Evolutionary conservation across 148 eudicot species (phyloP).

Genomic region (Cornus suecica): DNA sequence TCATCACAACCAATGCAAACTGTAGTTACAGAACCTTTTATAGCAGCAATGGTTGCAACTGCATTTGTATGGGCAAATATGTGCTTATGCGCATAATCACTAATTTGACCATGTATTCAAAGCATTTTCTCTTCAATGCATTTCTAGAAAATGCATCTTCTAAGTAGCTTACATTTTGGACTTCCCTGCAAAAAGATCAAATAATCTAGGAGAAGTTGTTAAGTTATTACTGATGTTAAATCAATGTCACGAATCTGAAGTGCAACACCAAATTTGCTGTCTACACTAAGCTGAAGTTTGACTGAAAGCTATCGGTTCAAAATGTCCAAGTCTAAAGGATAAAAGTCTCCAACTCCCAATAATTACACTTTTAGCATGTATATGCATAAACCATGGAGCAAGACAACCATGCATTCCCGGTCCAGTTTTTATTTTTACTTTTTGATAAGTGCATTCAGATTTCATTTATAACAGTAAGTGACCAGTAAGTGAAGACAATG

Average conservation of each 20-base stretch:
- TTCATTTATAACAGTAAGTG: neutral
- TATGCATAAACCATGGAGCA: neutral
- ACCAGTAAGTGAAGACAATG: neutral
- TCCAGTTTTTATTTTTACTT: too few species aligned
- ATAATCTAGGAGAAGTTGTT: too few species aligned
- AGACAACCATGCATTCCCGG: neutral
- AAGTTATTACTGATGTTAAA: neutral
- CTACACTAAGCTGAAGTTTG: neutral
- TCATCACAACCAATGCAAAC: neutral
- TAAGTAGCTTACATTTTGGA: neutral
- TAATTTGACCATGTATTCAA: neutral
- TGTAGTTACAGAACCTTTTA: neutral
- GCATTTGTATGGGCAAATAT: neutral
- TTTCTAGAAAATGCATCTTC: neutral
- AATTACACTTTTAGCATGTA: neutral
- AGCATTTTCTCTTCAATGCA: neutral
- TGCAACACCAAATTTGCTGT: neutral
- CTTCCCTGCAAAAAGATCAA: neutral
- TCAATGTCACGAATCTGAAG: neutral
- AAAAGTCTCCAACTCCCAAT: neutral
- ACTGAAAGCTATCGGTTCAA: neutral
- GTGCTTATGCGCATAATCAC: too few species aligned
- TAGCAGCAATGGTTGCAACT: neutral
- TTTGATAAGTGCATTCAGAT: neutral
- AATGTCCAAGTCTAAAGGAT: neutral